phyloP scores from a whole-genome alignment of 352 stramenopile genomes.

The Phytophthora pisi region DNA sequence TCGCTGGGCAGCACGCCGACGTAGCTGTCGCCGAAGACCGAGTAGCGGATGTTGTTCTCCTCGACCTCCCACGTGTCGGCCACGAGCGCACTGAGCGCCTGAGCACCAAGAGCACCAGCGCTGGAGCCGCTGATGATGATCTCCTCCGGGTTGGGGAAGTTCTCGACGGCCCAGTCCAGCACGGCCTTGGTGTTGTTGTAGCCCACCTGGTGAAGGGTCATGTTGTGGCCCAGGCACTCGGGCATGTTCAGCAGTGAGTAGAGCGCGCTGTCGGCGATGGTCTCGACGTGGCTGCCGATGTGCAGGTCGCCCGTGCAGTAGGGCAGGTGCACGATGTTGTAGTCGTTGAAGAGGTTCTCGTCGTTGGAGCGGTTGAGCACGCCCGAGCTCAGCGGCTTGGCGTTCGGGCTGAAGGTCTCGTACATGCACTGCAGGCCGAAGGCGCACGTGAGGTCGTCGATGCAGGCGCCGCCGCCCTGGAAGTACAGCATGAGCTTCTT shows the following conservation, averaged over 20 bases:
- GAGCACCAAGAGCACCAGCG: conserved; percentile 56
- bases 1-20: conserved; percentile 61
- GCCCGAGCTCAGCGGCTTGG: conserved; percentile 47
- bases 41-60: conserved; percentile 58
- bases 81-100: conserved; percentile 50
- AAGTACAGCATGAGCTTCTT: conserved; percentile 79
- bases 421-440: conserved; percentile 69
- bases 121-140: conserved; percentile 67
- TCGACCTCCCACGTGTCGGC: conserved; percentile 65
- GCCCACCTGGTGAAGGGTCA: conserved; percentile 57
- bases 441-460: conserved; percentile 69
- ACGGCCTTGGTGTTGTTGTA: conserved; percentile 71
- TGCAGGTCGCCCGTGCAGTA: conserved; percentile 83
- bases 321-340: conserved; percentile 75
- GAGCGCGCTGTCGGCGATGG: conserved; percentile 35
- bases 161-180: conserved; percentile 63
- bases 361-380: conserved; percentile 68
- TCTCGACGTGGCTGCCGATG: conserved; percentile 46
- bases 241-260: conserved; percentile 47
- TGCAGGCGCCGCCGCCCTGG: conserved; percentile 69
- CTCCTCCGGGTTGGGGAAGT: conserved; percentile 64
- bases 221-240: conserved; percentile 56
- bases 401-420: conserved; percentile 63
- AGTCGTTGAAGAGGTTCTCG: conserved; percentile 79
- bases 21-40: conserved; percentile 69